phyloP scores from a whole-genome alignment of 2,329 filamentous ascomycete genomes.

The Lanzia echinophila region DNA sequence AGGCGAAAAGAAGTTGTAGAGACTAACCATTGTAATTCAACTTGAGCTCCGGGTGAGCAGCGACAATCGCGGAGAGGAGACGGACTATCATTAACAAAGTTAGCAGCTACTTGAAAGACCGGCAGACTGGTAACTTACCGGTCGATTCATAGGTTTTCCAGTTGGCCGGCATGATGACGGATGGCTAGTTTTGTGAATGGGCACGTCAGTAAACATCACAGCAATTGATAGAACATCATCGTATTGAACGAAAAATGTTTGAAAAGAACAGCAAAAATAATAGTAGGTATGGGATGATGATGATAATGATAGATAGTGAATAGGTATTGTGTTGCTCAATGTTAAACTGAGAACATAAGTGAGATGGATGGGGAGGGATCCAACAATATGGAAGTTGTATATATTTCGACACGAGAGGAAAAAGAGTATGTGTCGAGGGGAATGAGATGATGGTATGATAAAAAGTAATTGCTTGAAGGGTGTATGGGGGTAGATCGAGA shows the following conservation, averaged over 20 bases:
- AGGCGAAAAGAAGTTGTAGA: neutral
- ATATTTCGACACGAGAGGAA: neutral
- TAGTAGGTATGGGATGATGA: neutral
- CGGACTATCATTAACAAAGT: slow-evolving; percentile 35
- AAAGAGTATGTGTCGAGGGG: neutral
- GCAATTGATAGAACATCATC: neutral
- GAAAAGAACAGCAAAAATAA: neutral
- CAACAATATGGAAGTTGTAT: neutral
- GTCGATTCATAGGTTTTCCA: slow-evolving; percentile 56
- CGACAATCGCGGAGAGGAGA: slow-evolving; percentile 54
- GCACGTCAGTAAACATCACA: neutral
- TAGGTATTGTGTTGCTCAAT: neutral
- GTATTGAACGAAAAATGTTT: neutral
- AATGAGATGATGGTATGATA: neutral
- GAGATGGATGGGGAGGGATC: neutral
- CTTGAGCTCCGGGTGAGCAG: slow-evolving; percentile 46
- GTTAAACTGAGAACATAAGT: slow-evolving; percentile 5
- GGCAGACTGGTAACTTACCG: neutral
- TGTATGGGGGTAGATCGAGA: no score
- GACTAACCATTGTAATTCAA: slow-evolving; percentile 56
- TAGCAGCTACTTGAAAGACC: neutral
- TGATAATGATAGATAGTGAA: neutral
- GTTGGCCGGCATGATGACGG: slow-evolving; percentile 41
- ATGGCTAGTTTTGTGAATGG: neutral
- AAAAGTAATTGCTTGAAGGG: no score